Evolutionary conservation across 2,329 filamentous ascomycete species (phyloP), one percentile per base, ranked within the genome.

Genomic region (Ophiognomonia clavigignenti-juglandacearum): DNA sequence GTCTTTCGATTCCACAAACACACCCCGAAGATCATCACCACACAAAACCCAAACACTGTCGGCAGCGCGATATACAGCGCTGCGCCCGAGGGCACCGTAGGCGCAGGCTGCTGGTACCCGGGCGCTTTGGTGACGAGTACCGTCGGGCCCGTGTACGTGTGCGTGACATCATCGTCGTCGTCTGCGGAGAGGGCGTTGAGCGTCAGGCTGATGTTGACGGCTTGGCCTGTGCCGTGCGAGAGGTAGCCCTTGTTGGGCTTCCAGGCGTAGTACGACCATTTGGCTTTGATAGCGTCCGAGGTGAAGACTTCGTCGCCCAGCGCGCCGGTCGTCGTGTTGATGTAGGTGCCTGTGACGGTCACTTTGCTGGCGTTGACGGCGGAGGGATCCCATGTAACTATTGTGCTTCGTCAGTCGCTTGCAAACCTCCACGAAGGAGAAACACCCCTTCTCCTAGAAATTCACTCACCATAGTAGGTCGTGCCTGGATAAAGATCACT

Each of bases 351-450:
- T 4, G 61, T 53, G 42, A 68, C 42, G 8, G 60, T 56, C 45
- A 72, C 57, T 55, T 70, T 67, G 46, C 65, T 62, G 39, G 63
- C 58, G 56, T 66, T 65, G 64, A 77, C 79, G 61, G 66, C 74
- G 42, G 68, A 62, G 20, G 75, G 65, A 54, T 82, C 76, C 77
- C 77, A 81, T 23, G 74, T 78, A 45, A 81, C 77, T 80, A 39
- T 11, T 20, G n/a, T 7, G 4, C 10, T 26, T n/a, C 16, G 14
- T 24, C 14, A 26, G 24, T n/a, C n/a, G n/a, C n/a, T n/a, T 51
- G 48, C 16, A 48, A 45, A 39, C 16, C 31, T 44, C 26, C 34
- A 20, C 9, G 24, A 16, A 29, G 26, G 8, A 18, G 4, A n/a
- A 31, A n/a, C 7, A 10, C 16, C n/a, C n/a, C n/a, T n/a, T n/a